Percentiles rank a stretch among this genome's conserved stretches.
Evolutionary conservation across 2,329 filamentous ascomycete species (phyloP).

Genomic region (Zymoseptoria crescenta): DNA sequence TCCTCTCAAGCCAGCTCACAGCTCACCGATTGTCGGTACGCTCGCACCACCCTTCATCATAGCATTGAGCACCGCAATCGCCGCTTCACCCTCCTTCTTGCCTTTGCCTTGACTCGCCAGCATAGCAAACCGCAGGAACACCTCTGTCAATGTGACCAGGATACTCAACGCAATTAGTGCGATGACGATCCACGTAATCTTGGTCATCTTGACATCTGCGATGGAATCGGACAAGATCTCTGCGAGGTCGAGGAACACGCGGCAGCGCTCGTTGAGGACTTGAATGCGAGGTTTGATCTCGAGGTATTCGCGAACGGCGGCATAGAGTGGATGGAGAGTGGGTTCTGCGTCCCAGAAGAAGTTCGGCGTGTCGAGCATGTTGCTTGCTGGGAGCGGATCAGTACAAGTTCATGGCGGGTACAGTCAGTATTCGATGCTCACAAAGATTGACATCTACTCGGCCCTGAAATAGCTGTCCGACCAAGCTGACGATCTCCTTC

Average conservation of each 20-base stretch:
- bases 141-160: conserved; percentile 81
- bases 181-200: conserved; percentile 97
- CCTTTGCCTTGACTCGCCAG: conserved; percentile 35
- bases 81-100: conserved; percentile 9
- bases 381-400: conserved; percentile 58
- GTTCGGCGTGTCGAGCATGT: conserved; percentile 90
- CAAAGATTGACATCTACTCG: conserved; percentile 96
- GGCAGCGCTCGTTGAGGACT: conserved; percentile 92
- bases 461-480: conserved; percentile 84
- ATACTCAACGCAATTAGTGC: conserved; percentile 87
- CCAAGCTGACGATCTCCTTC: conserved; percentile 83
- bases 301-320: conserved; percentile 89
- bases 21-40: not conserved
- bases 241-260: conserved; percentile 91
- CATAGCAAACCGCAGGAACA: conserved; percentile 76
- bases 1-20: not conserved
- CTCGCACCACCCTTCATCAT: not conserved
- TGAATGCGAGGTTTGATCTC: conserved; percentile 95
- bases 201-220: conserved; percentile 89
- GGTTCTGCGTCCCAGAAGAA: conserved; percentile 99
- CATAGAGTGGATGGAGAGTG: conserved; percentile 87
- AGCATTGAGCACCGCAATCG: conserved; percentile 6
- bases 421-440: conserved; percentile 43
- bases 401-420: not conserved
- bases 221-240: conserved; percentile 91